These are phyloP conservation scores for Suhomyces sp. DNA, from an alignment of 805 yeast genomes.

Conservation along the genomic window DNA sequence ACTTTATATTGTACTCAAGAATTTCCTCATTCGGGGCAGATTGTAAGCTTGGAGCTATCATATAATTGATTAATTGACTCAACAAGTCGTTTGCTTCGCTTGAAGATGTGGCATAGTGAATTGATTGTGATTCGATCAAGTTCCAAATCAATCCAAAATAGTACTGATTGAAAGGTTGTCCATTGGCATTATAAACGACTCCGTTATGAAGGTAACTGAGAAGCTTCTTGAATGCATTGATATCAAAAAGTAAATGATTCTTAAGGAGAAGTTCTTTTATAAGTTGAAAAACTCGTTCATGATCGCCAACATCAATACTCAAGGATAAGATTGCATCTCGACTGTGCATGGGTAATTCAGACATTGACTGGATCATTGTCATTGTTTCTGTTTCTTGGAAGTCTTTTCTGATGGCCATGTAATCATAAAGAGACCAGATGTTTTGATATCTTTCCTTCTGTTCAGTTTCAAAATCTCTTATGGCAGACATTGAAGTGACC, in stretches of 20 bases:
- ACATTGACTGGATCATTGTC: neutral
- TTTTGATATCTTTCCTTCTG: constrained; percentile 7
- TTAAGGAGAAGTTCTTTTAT: constrained; percentile 35
- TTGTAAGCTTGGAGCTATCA: constrained; percentile 13
- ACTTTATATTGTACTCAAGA: constrained; percentile 15
- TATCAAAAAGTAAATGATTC: constrained; percentile 29
- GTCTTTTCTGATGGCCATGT: constrained; percentile 37
- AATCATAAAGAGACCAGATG: constrained; percentile 34
- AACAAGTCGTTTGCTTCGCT: constrained; percentile 28
- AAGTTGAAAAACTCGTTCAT: constrained; percentile 32
- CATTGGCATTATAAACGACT: constrained; percentile 17
- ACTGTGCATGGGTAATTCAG: constrained; percentile 11
- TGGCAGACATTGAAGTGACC: neutral
- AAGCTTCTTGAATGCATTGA: constrained; percentile 28
- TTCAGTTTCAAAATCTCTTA: neutral
- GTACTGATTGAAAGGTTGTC: constrained; percentile 19
- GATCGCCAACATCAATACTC: constrained; percentile 34
- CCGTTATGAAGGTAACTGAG: constrained; percentile 31
- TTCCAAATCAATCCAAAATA: constrained; percentile 34
- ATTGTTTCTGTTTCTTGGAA: constrained; percentile 19
- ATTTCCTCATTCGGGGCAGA: constrained; percentile 8
- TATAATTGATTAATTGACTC: constrained; percentile 27
- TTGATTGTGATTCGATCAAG: constrained; percentile 35
- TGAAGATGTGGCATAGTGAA: constrained; percentile 19
- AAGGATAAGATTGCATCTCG: constrained; percentile 33